Conservation (phyloP, 345 rosid genomes). For the Rhodamnia argentea region DNA sequence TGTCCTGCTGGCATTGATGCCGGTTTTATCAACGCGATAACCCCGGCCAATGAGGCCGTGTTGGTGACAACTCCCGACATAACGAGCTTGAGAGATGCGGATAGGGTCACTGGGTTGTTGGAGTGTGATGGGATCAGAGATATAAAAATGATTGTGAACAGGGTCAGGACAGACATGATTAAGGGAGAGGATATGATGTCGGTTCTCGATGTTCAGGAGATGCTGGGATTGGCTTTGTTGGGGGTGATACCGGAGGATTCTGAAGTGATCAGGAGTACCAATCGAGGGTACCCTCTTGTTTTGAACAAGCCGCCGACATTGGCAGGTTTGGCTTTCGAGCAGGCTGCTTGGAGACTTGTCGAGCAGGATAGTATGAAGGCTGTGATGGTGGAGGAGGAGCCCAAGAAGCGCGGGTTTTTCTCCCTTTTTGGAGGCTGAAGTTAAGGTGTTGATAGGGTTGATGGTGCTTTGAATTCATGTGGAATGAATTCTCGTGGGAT, state of each 20-base stretch:
- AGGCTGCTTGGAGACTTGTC: conserved; percentile 98
- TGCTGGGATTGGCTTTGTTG: conserved; percentile 71
- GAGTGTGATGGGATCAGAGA: conserved; percentile 94
- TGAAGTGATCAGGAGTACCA: conserved; percentile 85
- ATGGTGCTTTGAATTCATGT: neutral
- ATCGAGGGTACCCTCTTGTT: conserved; percentile 84
- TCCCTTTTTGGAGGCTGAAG: conserved; percentile 71
- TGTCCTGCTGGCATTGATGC: conserved; percentile 99
- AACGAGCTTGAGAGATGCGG: conserved; percentile 80
- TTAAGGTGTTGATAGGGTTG: neutral
- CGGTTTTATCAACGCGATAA: conserved; percentile 95
- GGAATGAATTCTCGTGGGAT: neutral
- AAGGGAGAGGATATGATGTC: conserved; percentile 99
- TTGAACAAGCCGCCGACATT: conserved; percentile 85
- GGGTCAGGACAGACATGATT: conserved; percentile 96
- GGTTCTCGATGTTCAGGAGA: conserved; percentile 87
- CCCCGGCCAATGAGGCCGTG: conserved; percentile 89
- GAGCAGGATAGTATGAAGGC: conserved; percentile 98
- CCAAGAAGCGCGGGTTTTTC: conserved; percentile 81
- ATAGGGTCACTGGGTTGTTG: conserved; percentile 73
- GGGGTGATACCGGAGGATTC: conserved; percentile 92
- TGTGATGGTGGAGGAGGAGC: conserved; percentile 92
- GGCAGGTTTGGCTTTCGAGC: conserved; percentile 95
- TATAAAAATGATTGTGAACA: conserved; percentile 87
- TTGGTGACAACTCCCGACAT: conserved; percentile 88